Percentiles rank a stretch among this genome's conserved stretches.
These are phyloP conservation scores for Hypoxylon sp. DNA, from an alignment of 2,329 filamentous ascomycete species.

Conservation along the genomic window DNA sequence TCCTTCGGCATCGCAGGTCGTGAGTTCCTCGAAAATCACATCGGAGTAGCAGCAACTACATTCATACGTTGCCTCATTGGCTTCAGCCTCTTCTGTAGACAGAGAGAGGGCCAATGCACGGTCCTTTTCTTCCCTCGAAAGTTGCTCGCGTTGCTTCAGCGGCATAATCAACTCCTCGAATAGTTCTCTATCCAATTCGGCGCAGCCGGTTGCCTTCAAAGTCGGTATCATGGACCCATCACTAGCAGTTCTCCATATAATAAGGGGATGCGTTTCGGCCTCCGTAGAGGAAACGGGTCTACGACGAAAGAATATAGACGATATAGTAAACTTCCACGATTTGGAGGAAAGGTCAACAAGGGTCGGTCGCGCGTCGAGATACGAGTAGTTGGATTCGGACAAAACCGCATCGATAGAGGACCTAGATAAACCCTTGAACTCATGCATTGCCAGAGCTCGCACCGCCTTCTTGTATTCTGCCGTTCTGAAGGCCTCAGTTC, in stretches of 20 bases:
- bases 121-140: constrained; percentile 66
- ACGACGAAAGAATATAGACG: constrained; percentile 77
- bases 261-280: constrained; percentile 73
- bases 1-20: constrained; percentile 76
- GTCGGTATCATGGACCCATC: constrained; percentile 71
- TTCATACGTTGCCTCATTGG: constrained; percentile 71
- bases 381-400: constrained; percentile 85
- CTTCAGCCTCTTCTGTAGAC: constrained; percentile 73
- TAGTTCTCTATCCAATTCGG: constrained; percentile 75
- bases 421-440: constrained; percentile 81
- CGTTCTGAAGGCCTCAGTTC: constrained; percentile 77
- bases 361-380: constrained; percentile 78
- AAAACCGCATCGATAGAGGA: constrained; percentile 84
- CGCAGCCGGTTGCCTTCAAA: constrained; percentile 75
- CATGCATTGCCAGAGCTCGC: constrained; percentile 76
- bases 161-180: constrained; percentile 71
- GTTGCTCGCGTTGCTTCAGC: constrained; percentile 62
- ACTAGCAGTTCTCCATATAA: constrained; percentile 72
- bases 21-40: constrained; percentile 79
- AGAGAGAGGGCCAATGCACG: constrained; percentile 66
- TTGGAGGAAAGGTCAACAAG: constrained; percentile 78
- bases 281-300: constrained; percentile 69
- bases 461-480: constrained; percentile 78
- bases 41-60: constrained; percentile 85
- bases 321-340: constrained; percentile 83